phyloP scores from a whole-genome alignment of 2,329 filamentous ascomycete species.

The Chrysoporthe cubensis region DNA sequence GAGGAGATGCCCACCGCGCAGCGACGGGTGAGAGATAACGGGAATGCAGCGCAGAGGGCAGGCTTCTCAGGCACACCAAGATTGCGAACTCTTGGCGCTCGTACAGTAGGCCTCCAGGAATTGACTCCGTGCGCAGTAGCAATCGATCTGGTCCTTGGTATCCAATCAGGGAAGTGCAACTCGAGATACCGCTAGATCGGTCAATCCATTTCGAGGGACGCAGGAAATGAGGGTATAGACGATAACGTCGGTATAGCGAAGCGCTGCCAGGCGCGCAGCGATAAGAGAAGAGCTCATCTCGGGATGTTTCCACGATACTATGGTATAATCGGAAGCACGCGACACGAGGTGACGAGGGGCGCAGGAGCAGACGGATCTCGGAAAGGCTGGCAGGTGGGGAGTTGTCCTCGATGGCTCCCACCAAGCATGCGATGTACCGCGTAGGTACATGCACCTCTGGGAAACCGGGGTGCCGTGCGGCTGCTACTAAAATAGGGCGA shows the following conservation, averaged over 20 bases:
- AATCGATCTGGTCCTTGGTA: neutral
- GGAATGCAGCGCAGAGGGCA: no score
- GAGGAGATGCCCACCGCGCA: neutral
- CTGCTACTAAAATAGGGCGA: no score
- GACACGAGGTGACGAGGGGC: neutral
- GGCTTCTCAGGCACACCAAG: no score
- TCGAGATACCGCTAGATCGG: conserved; percentile 2
- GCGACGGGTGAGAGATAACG: no score
- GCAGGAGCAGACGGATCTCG: neutral
- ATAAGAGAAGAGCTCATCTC: neutral
- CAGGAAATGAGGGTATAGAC: neutral
- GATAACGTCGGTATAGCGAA: neutral
- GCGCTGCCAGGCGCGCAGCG: neutral
- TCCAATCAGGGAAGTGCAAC: neutral
- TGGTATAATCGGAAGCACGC: conserved; percentile 3
- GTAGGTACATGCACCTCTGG: no score
- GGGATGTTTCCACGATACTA: neutral
- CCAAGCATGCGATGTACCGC: neutral
- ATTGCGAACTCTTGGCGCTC: no score
- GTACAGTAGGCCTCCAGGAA: no score
- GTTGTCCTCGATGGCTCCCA: neutral
- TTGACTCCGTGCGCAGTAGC: no score
- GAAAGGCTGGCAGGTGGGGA: no score
- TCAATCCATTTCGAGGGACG: neutral
- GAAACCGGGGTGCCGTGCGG: no score